Percentiles rank a stretch among this genome's conserved stretches.
Conservation (phyloP, 2,329 filamentous ascomycete species). For the Penicillium sp. region DNA sequence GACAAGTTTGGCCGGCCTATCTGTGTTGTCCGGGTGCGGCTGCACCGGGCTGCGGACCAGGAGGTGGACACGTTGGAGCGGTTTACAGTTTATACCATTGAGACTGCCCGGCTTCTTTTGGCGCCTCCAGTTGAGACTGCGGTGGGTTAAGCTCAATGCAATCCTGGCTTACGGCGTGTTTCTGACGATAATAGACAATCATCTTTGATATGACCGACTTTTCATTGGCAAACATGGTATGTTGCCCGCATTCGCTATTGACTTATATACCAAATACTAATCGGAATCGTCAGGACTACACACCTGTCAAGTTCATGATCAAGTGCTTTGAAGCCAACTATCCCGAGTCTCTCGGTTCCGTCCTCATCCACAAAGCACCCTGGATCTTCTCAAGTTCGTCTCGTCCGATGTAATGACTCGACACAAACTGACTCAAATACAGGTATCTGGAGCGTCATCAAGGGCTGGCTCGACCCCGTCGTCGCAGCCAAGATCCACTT, state of each 20-base stretch:
- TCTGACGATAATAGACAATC: constrained; percentile 64
- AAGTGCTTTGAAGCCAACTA: constrained; percentile 99
- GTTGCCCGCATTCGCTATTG: constrained; percentile 17
- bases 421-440: constrained; percentile 8
- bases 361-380: constrained; percentile 92
- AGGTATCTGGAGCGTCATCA: constrained; percentile 96
- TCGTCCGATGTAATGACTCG: neutral
- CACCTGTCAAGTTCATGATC: constrained; percentile 98
- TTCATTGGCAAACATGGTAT: constrained; percentile 88
- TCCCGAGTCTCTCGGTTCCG: constrained; percentile 84
- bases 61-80: constrained; percentile 78
- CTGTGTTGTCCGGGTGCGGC: constrained; percentile 77
- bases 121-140: constrained; percentile 84
- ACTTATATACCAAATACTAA: constrained; percentile 9
- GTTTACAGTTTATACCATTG: constrained; percentile 92
- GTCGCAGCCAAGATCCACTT: constrained; percentile 94
- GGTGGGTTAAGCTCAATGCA: constrained; percentile 56
- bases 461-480: constrained; percentile 94
- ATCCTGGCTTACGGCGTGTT: neutral
- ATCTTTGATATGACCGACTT: constrained; percentile 97
- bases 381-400: constrained; percentile 88
- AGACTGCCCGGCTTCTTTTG: constrained; percentile 85
- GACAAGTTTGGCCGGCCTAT: constrained; percentile 86
- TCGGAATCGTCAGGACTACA: constrained; percentile 70
- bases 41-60: constrained; percentile 83